These are phyloP conservation scores for Starmerella sp. DNA, from an alignment of 805 yeast genomes.

Conservation along the genomic window DNA sequence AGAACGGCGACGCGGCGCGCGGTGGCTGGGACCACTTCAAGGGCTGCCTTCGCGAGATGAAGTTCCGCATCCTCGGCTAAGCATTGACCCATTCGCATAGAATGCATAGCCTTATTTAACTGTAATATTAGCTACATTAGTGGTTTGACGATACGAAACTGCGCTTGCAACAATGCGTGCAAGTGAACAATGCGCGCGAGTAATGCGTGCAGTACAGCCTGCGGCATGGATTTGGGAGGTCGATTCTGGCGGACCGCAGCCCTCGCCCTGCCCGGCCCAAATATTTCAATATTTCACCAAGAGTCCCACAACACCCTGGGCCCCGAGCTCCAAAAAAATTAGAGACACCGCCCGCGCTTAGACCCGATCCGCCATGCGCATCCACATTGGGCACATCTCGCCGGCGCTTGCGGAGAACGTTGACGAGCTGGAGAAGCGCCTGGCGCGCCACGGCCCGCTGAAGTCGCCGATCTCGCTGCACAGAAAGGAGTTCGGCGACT, in stretches of 20 bases:
- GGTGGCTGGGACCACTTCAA: conserved; percentile 24
- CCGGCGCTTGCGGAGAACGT: conserved; percentile 37
- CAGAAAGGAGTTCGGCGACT: conserved; percentile 44
- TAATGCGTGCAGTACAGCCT: no score
- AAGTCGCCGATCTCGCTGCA: conserved; percentile 39
- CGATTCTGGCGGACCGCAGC: background rate
- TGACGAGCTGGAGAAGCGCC: conserved; percentile 41
- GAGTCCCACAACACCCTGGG: background rate
- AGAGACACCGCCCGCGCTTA: background rate
- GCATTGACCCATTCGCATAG: background rate
- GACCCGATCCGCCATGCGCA: conserved; percentile 24
- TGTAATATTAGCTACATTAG: background rate
- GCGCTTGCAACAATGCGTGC: no score
- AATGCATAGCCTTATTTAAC: background rate
- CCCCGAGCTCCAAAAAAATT: background rate
- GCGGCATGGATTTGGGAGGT: background rate
- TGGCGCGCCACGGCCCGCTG: conserved; percentile 53
- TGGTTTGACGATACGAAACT: no score
- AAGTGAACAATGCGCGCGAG: no score
- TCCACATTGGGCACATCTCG: conserved; percentile 65
- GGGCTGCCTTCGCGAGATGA: conserved; percentile 20
- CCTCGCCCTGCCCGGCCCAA: background rate
- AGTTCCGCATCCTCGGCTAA: conserved; percentile 4
- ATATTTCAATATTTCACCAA: background rate
- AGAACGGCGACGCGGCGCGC: conserved; percentile 63